A percentile compares a stretch with the other conserved stretches of the same genome.
These are phyloP conservation scores for Calonectria leucothoes DNA, from an alignment of 2,329 filamentous ascomycete species.

Conservation along the genomic window DNA sequence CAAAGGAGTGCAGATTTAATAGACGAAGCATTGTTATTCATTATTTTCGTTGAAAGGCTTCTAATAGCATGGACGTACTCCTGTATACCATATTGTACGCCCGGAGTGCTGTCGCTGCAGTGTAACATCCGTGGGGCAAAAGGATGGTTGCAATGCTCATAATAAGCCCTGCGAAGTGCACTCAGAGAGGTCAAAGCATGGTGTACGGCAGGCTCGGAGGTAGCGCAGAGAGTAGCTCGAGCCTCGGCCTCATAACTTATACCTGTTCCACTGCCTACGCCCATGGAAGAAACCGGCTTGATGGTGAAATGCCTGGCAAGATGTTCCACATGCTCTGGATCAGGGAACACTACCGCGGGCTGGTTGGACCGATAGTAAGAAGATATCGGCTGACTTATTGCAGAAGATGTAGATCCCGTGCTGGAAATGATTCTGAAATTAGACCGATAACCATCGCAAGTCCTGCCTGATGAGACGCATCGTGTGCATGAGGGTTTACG, in stretches of 20 bases:
- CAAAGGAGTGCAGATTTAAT: constrained; percentile 13
- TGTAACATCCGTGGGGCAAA: not conserved
- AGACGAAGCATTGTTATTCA: not conserved
- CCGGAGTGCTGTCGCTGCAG: not conserved
- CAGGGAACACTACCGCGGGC: not conserved
- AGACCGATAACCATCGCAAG: not conserved
- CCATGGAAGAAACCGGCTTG: not conserved
- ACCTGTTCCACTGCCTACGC: not conserved
- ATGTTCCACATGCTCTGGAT: not conserved
- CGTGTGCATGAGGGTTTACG: not conserved
- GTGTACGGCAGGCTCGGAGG: constrained; percentile 15
- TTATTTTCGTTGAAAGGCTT: not conserved
- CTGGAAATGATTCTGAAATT: not conserved
- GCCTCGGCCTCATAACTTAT: constrained; percentile 12
- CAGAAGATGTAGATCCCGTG: not conserved
- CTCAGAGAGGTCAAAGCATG: constrained; percentile 6
- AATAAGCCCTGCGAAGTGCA: not conserved
- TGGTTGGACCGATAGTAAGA: not conserved
- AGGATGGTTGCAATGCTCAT: not conserved
- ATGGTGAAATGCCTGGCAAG: not conserved
- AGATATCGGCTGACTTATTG: not conserved
- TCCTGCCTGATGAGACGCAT: not conserved
- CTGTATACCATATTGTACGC: not conserved
- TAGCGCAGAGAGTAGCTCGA: not conserved
- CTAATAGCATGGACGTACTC: not conserved